Evolutionary conservation across 2,329 filamentous ascomycete species (phyloP).

Genomic region (Fusarium pseudonygamai): DNA sequence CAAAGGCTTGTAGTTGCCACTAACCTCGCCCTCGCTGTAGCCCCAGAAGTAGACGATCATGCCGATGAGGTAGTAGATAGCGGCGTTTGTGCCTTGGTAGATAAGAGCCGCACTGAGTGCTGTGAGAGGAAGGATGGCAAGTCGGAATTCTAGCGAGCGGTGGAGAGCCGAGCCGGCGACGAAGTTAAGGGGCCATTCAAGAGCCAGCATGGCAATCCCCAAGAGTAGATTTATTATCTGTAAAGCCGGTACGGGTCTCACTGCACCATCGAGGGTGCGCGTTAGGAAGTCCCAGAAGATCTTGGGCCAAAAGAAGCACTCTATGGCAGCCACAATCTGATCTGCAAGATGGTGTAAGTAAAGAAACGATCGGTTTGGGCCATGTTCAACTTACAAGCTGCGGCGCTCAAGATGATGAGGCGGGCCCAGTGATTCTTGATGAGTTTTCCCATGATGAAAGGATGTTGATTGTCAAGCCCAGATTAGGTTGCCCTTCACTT

Average conservation of each 20-base stretch:
- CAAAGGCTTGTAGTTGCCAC: slow-evolving; percentile 40
- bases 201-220: slow-evolving; percentile 79
- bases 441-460: slow-evolving; percentile 83
- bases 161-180: slow-evolving; percentile 83
- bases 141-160: slow-evolving; percentile 84
- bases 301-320: slow-evolving; percentile 98
- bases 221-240: slow-evolving; percentile 91
- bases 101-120: slow-evolving; percentile 79
- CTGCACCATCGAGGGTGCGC: slow-evolving; percentile 84
- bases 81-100: slow-evolving; percentile 93
- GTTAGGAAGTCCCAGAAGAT: slow-evolving; percentile 98
- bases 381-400: slow-evolving; percentile 68
- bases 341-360: slow-evolving; percentile 64
- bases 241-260: slow-evolving; percentile 87
- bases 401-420: slow-evolving; percentile 88
- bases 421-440: slow-evolving; percentile 99
- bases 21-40: slow-evolving; percentile 95
- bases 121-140: slow-evolving; percentile 83
- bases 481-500: slow-evolving; percentile 23
- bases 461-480: slow-evolving; percentile 8
- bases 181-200: slow-evolving; percentile 88
- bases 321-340: slow-evolving; percentile 83
- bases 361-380: neutral
- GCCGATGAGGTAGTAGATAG: slow-evolving; percentile 89
- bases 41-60: slow-evolving; percentile 95